These are phyloP conservation scores for Endocarpon pusillum DNA, from an alignment of 495 filamentous ascomycete genomes.

Conservation along the genomic window DNA sequence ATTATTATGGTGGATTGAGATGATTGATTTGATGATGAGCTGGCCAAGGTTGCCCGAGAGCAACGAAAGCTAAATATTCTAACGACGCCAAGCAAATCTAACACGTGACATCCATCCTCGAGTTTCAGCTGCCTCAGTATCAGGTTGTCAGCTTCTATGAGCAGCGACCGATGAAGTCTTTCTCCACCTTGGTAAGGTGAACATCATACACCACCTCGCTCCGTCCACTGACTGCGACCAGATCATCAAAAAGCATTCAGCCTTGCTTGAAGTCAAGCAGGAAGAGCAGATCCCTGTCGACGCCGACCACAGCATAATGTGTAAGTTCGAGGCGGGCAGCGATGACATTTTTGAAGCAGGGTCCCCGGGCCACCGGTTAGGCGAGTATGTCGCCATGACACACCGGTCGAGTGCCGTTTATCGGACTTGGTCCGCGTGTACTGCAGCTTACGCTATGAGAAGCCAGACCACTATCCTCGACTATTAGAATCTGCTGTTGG, in stretches of 20 bases:
- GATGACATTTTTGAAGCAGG: not conserved
- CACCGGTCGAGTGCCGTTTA: no score
- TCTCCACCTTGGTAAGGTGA: not conserved
- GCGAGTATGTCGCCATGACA: no score
- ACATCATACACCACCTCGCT: not conserved
- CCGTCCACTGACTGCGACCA: not conserved
- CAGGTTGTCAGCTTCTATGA: not conserved
- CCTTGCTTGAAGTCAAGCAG: not conserved
- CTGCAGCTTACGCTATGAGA: no score
- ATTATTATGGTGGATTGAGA: no score
- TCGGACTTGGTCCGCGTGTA: no score
- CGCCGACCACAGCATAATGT: not conserved
- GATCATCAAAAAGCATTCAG: not conserved
- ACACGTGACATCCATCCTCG: not conserved
- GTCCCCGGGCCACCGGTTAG: no score
- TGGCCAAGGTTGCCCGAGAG: no score
- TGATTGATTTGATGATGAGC: no score
- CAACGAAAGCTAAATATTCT: no score
- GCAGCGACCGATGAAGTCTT: not conserved
- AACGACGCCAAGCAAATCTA: no score
- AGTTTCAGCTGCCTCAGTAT: not conserved
- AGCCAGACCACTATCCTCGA: no score
- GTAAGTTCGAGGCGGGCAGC: not conserved
- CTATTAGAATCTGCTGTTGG: no score
- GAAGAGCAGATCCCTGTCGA: not conserved